Percentiles rank a stretch among this genome's conserved stretches.
Conservation (phyloP, 2,329 filamentous ascomycete species). For the Ophiostoma fasciatum region DNA sequence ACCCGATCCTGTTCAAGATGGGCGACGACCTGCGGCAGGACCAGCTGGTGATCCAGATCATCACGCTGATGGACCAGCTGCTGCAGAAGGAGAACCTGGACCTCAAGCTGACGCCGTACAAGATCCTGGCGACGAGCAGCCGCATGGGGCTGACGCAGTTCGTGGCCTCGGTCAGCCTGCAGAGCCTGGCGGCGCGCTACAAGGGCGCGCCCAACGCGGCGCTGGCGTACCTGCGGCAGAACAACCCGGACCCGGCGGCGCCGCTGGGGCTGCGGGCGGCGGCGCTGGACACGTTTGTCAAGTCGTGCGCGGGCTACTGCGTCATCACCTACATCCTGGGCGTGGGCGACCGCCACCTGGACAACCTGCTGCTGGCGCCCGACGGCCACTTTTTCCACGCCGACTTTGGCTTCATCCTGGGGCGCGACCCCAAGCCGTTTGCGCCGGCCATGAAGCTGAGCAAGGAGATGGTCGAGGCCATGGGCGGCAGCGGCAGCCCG, state of each 20-base stretch:
- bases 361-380: conserved; percentile 83
- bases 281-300: conserved; percentile 86
- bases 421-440: conserved; percentile 92
- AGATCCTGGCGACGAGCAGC: conserved; percentile 84
- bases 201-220: conserved; percentile 47
- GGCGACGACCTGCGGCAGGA: conserved; percentile 94
- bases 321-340: conserved; percentile 97
- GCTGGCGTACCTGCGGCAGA: conserved; percentile 70
- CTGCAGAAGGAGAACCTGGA: conserved; percentile 93
- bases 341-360: conserved; percentile 87
- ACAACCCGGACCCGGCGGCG: conserved; percentile 74
- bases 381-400: conserved; percentile 95
- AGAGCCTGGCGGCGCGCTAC: conserved; percentile 71
- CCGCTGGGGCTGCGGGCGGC: conserved; percentile 82
- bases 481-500: conserved; percentile 71
- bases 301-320: conserved; percentile 92
- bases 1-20: conserved; percentile 93
- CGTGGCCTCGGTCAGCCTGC: conserved; percentile 71
- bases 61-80: conserved; percentile 93
- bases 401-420: conserved; percentile 96
- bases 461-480: conserved; percentile 96
- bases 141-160: conserved; percentile 88
- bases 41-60: conserved; percentile 91
- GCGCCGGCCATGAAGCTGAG: conserved; percentile 93
- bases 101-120: conserved; percentile 87